Conservation (phyloP, 495 filamentous ascomycete genomes). For the Lasiosphaeria ovina region DNA sequence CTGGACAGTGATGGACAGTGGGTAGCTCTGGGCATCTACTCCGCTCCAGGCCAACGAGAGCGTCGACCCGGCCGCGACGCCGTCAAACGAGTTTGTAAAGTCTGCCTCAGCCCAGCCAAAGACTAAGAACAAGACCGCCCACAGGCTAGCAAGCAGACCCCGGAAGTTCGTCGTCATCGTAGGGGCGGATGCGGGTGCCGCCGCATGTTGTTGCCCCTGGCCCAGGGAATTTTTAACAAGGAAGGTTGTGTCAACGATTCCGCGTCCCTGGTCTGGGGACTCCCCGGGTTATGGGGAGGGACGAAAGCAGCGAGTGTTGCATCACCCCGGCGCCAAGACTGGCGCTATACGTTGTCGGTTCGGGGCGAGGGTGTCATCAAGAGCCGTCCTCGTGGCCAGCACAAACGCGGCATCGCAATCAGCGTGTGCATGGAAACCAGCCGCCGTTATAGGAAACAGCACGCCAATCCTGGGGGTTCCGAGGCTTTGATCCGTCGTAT, state of each 20-base stretch:
- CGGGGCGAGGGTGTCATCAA: not conserved
- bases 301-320: constrained; percentile 4
- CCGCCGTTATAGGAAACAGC: not conserved
- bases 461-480: not conserved
- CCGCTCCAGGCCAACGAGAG: constrained; percentile 32
- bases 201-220: constrained; percentile 2
- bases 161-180: constrained; percentile 8
- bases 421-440: not conserved
- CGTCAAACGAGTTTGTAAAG: constrained; percentile 32
- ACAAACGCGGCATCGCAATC: not conserved
- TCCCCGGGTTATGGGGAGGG: not conserved
- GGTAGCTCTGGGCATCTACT: constrained; percentile 26
- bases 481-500: constrained; percentile 7
- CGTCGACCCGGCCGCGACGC: constrained; percentile 22
- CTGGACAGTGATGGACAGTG: constrained; percentile 30
- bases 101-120: constrained; percentile 12
- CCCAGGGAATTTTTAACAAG: not conserved
- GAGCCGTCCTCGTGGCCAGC: not conserved
- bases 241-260: not conserved
- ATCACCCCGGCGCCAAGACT: not conserved
- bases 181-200: not conserved
- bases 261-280: not conserved
- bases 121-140: constrained; percentile 9
- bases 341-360: not conserved
- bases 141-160: constrained; percentile 2